These are phyloP conservation scores for Coemansia biformis DNA, from an alignment of 192 early-diverging fungal species.

Conservation along the genomic window DNA sequence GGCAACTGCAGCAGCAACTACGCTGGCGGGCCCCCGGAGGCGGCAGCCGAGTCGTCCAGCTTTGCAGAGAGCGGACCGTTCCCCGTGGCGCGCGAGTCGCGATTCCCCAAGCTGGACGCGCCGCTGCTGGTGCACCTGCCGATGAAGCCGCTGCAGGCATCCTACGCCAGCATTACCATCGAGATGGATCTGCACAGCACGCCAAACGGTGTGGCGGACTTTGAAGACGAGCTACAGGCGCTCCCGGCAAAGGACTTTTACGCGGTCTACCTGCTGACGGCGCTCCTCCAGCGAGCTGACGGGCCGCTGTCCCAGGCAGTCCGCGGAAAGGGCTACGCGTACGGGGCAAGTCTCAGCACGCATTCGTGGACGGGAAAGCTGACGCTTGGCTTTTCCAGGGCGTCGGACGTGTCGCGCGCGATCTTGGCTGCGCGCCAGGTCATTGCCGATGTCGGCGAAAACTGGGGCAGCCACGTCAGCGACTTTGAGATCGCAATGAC, in stretches of 20 bases:
- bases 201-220: conserved; percentile 12
- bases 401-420: conserved; percentile 29
- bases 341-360: conserved; percentile 57
- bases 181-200: conserved; percentile 31
- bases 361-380: conserved; percentile 58
- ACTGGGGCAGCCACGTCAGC: conserved; percentile 36
- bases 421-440: conserved; percentile 19
- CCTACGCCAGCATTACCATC: conserved; percentile 38
- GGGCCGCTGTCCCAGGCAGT: conserved; percentile 73
- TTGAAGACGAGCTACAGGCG: conserved; percentile 34
- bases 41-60: not conserved
- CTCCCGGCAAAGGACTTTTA: conserved; percentile 50
- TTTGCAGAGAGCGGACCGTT: conserved; percentile 16
- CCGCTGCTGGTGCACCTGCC: conserved; percentile 50
- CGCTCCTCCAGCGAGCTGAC: conserved; percentile 64
- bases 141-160: conserved; percentile 46
- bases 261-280: conserved; percentile 59
- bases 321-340: conserved; percentile 71
- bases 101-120: conserved; percentile 31
- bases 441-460: conserved; percentile 7
- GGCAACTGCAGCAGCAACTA: conserved; percentile 6
- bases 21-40: not conserved
- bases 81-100: conserved; percentile 38
- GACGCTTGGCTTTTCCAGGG: conserved; percentile 16
- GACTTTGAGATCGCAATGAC: conserved; percentile 44